Evolutionary conservation across 768 basidiomycete species (phyloP), one percentile per base, ranked within the genome.

Genomic region (Termitomyces sp.): DNA sequence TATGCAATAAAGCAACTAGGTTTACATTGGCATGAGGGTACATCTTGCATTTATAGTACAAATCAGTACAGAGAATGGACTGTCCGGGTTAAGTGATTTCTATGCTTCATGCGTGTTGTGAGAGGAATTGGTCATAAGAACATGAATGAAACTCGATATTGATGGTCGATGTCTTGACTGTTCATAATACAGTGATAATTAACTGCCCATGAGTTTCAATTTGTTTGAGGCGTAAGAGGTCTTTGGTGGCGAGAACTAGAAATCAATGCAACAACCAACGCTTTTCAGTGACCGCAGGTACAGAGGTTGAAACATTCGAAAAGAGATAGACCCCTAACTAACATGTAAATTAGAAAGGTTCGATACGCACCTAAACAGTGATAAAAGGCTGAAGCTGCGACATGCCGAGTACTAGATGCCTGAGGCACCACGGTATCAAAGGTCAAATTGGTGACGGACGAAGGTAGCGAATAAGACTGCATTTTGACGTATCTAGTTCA

Each of bases 381-480:
- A 69, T 94, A 91, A 68, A 94, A 86, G 4, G 85, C 92, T 16
- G 88, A 83, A 9, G 91, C 85, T 10, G 89, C 92, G 38, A 93
- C 87, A 66, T 86, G 89, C 10, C 82, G 78, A 4, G 87, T 89
- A 63, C 86, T 90, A 1, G 86, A 82, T 45, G 71, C 67, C 60
- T 72, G 79, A 10, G 89, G 90, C 10, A 84, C 87, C 35, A 93
- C 77, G 33, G 76, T 77, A 57, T 87, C 82, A 65, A 92, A 90
- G 10, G 71, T 76, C 35, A 92, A 72, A 55, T 73, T 69, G 16
- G 74, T 71, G 16, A 73, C 68, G 7, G 75, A 69, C 48, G 70
- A 72, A 26, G 86, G 79, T 54, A 86, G 76, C 0, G 84, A 79
- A 59, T 79, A 81, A 50, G 80, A 72, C 65, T 88, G 89, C 88